phyloP scores from a whole-genome alignment of 1,284 basidiomycete species.

The Tranzscheliella williamsii region DNA sequence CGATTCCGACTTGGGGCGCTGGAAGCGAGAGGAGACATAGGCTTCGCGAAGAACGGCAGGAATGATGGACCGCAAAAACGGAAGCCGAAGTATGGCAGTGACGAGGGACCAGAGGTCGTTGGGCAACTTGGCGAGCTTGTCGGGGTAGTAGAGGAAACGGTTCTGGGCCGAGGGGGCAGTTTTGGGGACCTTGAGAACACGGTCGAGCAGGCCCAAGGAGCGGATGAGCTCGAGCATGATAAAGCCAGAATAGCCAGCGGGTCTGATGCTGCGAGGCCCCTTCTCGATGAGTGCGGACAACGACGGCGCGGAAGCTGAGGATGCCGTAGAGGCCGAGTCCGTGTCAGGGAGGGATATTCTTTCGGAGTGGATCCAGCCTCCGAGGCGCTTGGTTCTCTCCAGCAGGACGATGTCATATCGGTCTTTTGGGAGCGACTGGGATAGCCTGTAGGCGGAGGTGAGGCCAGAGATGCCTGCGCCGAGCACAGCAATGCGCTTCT shows the following conservation, averaged over 20 bases:
- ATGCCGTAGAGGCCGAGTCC: background rate
- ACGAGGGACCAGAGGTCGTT: constrained; percentile 64
- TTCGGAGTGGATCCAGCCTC: constrained; percentile 81
- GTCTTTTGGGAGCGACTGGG: constrained; percentile 69
- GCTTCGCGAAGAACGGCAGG: constrained; percentile 66
- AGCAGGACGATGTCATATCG: constrained; percentile 68
- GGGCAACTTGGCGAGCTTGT: constrained; percentile 65
- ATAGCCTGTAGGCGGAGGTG: constrained; percentile 76
- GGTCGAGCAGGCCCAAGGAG: constrained; percentile 69
- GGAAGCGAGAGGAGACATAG: constrained; percentile 61
- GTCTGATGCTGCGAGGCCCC: constrained; percentile 55
- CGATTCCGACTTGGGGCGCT: constrained; percentile 60
- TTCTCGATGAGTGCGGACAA: constrained; percentile 45
- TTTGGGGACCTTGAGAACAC: constrained; percentile 70
- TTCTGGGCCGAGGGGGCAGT: constrained; percentile 73
- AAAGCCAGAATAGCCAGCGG: constrained; percentile 45
- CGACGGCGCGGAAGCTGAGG: background rate
- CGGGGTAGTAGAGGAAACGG: constrained; percentile 73
- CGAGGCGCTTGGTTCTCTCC: constrained; percentile 70
- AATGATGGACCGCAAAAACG: constrained; percentile 41
- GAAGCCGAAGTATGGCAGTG: constrained; percentile 40
- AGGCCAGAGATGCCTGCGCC: constrained; percentile 83
- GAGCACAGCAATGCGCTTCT: constrained; percentile 66
- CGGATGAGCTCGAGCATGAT: constrained; percentile 75
- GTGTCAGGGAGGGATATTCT: constrained; percentile 62